Percentiles rank a stretch among this genome's conserved stretches.
Evolutionary conservation across 2,329 filamentous ascomycete genomes (phyloP).

Genomic region (Epichloe coenophiala): DNA sequence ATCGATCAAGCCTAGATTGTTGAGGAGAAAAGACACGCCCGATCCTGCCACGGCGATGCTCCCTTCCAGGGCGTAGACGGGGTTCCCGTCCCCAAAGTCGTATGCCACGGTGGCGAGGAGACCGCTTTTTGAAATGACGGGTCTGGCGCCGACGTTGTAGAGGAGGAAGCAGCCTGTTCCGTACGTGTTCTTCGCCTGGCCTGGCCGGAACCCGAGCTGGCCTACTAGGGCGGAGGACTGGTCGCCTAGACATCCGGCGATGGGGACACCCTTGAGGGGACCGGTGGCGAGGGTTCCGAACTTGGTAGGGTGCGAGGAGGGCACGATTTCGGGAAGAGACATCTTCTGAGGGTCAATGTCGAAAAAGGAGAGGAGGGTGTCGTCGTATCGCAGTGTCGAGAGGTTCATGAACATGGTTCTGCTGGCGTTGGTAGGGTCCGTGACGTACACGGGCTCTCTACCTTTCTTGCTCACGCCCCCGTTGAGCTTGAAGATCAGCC

Average conservation of each 20-base stretch:
- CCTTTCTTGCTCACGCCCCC: no score
- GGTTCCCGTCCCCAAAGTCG: conserved; percentile 52
- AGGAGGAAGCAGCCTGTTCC: conserved; percentile 82
- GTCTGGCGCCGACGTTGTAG: conserved; percentile 76
- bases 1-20: conserved; percentile 48
- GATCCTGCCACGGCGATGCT: conserved; percentile 73
- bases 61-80: conserved; percentile 71
- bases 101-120: conserved; percentile 80
- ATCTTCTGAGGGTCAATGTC: conserved; percentile 32
- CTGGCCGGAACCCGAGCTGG: conserved; percentile 70
- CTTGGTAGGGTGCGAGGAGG: no score
- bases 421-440: conserved; percentile 77
- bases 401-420: conserved; percentile 94
- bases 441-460: conserved; percentile 38
- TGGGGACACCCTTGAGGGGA: conserved; percentile 47
- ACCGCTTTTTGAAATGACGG: conserved; percentile 73
- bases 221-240: conserved; percentile 79
- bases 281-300: no score
- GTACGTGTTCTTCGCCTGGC: conserved; percentile 82
- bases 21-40: conserved; percentile 59
- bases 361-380: conserved; percentile 66
- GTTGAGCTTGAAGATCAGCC: no score
- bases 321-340: no score
- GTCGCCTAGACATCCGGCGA: conserved; percentile 77
- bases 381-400: conserved; percentile 65